Conservation (phyloP, 192 early-diverging fungal species). For the Backusella tuberculispora region DNA sequence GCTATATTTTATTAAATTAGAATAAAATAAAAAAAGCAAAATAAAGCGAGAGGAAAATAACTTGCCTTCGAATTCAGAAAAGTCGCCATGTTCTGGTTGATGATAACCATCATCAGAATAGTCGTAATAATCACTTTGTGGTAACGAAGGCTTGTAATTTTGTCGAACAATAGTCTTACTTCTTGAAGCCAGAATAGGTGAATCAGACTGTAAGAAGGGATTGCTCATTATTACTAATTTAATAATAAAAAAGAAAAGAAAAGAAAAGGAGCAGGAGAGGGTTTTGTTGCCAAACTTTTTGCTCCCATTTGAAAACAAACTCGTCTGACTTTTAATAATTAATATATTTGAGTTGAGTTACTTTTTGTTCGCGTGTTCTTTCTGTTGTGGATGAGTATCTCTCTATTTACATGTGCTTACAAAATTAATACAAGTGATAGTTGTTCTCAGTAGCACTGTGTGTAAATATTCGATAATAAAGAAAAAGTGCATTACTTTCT, state of each 20-base stretch:
- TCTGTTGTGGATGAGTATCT: too few relatives aligned
- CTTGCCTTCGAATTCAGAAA: conserved; percentile 40
- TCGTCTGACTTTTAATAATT: background rate
- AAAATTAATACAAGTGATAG: too few relatives aligned
- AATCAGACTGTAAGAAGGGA: conserved; percentile 7
- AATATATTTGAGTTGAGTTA: too few relatives aligned
- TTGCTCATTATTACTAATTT: background rate
- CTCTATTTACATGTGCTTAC: too few relatives aligned
- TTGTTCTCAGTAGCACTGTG: too few relatives aligned
- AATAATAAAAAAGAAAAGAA: background rate
- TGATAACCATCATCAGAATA: background rate
- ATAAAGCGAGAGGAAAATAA: background rate
- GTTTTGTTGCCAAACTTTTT: background rate
- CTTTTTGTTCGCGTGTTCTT: too few relatives aligned
- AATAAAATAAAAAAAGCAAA: background rate
- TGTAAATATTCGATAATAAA: too few relatives aligned
- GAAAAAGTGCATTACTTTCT: too few relatives aligned
- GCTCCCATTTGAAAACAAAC: too few relatives aligned
- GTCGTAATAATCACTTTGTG: conserved; percentile 8
- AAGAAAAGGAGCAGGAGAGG: background rate
- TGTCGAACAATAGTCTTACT: conserved; percentile 17
- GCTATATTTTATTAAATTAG: conserved; percentile 13
- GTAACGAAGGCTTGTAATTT: background rate
- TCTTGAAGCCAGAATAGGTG: background rate
- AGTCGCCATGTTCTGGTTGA: conserved; percentile 25